Evolutionary conservation across 1,284 basidiomycete genomes (phyloP).

Genomic region (Fereydounia khargensis): DNA sequence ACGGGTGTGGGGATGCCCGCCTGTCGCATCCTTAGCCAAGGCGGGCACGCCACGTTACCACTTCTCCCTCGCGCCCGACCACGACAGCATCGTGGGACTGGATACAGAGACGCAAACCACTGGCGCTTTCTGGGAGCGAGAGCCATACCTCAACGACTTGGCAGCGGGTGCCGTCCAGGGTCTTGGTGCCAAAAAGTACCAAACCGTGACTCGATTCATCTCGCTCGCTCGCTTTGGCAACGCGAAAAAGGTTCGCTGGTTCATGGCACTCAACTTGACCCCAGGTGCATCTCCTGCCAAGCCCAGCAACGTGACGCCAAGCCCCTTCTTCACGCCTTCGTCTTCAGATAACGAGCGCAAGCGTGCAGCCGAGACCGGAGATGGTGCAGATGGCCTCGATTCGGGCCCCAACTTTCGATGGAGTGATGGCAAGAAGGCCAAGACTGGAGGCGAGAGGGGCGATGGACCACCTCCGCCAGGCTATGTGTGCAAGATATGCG

Average conservation of each 20-base stretch:
- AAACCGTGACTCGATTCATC: constrained; percentile 42
- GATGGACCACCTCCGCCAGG: constrained; percentile 29
- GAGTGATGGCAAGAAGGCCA: neutral
- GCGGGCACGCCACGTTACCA: constrained; percentile 42
- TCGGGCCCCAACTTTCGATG: constrained; percentile 26
- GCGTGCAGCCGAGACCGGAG: constrained; percentile 1
- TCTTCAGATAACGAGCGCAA: neutral
- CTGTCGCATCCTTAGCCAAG: constrained; percentile 28
- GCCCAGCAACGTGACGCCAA: constrained; percentile 16
- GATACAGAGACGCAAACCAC: constrained; percentile 5
- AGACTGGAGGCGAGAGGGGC: constrained; percentile 1
- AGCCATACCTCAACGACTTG: constrained; percentile 43
- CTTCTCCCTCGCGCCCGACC: constrained; percentile 39
- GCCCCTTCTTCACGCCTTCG: constrained; percentile 12
- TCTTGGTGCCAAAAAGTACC: too few species aligned
- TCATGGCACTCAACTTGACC: constrained; percentile 45
- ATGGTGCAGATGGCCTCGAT: neutral
- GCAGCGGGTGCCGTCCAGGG: too few species aligned
- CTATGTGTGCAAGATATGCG: constrained; percentile 40
- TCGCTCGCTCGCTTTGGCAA: constrained; percentile 46
- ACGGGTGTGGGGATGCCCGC: constrained; percentile 41
- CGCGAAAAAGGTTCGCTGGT: constrained; percentile 47
- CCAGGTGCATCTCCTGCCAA: constrained; percentile 5
- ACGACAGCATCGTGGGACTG: constrained; percentile 14
- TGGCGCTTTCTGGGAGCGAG: constrained; percentile 51